These are phyloP conservation scores for Cryphonectria japonica DNA, from an alignment of 2,329 filamentous ascomycete species.

Conservation along the genomic window DNA sequence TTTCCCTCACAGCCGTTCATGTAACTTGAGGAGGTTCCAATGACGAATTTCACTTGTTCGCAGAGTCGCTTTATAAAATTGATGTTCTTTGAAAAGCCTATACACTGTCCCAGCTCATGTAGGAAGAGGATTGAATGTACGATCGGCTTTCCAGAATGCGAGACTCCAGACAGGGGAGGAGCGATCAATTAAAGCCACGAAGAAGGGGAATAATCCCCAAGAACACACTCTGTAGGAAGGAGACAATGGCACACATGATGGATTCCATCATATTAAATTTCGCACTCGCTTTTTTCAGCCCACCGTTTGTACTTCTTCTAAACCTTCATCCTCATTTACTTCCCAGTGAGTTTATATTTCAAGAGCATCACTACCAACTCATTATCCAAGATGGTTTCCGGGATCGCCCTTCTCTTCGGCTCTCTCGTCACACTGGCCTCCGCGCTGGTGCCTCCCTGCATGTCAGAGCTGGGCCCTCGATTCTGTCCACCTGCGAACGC, in stretches of 20 bases:
- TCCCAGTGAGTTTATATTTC: not conserved
- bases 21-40: too few species aligned
- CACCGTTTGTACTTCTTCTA: not conserved
- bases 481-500: not conserved
- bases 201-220: too few species aligned
- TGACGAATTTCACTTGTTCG: not conserved
- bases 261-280: not conserved
- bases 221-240: not conserved
- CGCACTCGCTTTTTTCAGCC: not conserved
- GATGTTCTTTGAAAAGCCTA: not conserved
- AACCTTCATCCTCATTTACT: not conserved
- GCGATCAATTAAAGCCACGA: not conserved
- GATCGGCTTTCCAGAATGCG: not conserved
- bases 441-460: constrained; percentile 15
- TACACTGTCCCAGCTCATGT: not conserved
- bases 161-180: not conserved
- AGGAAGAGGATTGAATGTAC: not conserved
- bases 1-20: too few species aligned
- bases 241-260: not conserved
- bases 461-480: constrained; percentile 5
- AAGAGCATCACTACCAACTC: not conserved
- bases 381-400: not conserved
- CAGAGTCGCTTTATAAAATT: not conserved
- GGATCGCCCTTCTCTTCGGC: not conserved
- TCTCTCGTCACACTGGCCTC: not conserved